These are phyloP conservation scores for Entomortierella beljakovae DNA, from an alignment of 192 early-diverging fungal species.

Conservation along the genomic window DNA sequence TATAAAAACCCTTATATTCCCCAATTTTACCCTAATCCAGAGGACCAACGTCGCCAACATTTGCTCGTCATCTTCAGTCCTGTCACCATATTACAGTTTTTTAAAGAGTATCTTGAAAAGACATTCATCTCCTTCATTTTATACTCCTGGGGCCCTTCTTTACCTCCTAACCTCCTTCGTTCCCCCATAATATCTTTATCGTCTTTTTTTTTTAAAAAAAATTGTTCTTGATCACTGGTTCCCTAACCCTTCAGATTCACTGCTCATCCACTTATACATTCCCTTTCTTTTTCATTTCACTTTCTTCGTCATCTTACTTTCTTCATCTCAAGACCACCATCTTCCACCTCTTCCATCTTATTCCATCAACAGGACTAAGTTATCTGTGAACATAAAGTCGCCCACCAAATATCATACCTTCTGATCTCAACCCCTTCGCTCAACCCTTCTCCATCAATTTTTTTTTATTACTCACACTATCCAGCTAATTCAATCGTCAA, in stretches of 20 bases:
- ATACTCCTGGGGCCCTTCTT: neutral
- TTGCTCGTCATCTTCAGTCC: neutral
- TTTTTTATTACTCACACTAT: neutral
- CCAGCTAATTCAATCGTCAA: too few species aligned
- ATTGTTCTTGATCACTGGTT: too few species aligned
- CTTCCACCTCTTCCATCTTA: neutral
- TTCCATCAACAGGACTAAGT: neutral
- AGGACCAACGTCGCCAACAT: neutral
- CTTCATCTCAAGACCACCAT: neutral
- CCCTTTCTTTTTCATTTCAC: neutral
- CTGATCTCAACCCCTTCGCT: neutral
- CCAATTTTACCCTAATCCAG: neutral
- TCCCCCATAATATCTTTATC: too few species aligned
- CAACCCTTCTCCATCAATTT: neutral
- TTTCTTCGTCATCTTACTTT: neutral
- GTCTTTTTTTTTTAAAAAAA: too few species aligned
- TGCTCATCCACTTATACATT: too few species aligned
- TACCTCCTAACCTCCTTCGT: constrained; percentile 2
- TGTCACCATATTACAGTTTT: too few species aligned
- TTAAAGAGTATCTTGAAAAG: neutral
- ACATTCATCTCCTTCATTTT: constrained; percentile 3
- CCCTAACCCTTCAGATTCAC: too few species aligned
- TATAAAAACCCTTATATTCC: neutral
- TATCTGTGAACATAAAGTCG: neutral
- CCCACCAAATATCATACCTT: neutral